These are phyloP conservation scores for Chamaecyparis obtusa DNA, from an alignment of 75 land plant species.

Conservation along the genomic window DNA sequence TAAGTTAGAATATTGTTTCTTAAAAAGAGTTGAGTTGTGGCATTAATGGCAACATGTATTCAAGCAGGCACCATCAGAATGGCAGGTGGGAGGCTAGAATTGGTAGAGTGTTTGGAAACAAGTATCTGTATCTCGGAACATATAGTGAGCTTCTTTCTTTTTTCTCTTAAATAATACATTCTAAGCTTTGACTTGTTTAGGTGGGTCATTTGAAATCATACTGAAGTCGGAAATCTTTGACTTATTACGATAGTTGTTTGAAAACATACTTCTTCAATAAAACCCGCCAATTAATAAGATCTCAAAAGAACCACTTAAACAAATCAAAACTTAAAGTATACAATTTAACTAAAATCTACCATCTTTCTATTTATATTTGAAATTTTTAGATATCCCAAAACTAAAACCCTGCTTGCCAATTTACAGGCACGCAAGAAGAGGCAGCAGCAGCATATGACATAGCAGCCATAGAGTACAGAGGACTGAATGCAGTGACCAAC, in stretches of 20 bases:
- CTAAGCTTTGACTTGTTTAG: too few species aligned
- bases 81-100: constrained; percentile 84
- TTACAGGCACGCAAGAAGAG: constrained; percentile 64
- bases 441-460: constrained; percentile 74
- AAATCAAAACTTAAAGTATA: too few species aligned
- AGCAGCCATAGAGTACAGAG: constrained; percentile 72
- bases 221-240: too few species aligned
- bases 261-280: too few species aligned
- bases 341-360: too few species aligned
- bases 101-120: constrained; percentile 73
- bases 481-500: constrained; percentile 64
- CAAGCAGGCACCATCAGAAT: constrained; percentile 61
- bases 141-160: constrained; percentile 39
- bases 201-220: not conserved
- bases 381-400: not conserved
- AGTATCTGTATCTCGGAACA: constrained; percentile 72
- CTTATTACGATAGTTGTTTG: too few species aligned
- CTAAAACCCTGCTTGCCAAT: too few species aligned
- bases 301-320: too few species aligned
- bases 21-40: not conserved
- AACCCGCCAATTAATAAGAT: too few species aligned
- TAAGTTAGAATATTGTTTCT: too few species aligned
- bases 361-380: not conserved
- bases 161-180: not conserved
- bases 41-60: not conserved